Evolutionary conservation across 352 stramenopile species (phyloP).

Genomic region (Pythium phragmitis): DNA sequence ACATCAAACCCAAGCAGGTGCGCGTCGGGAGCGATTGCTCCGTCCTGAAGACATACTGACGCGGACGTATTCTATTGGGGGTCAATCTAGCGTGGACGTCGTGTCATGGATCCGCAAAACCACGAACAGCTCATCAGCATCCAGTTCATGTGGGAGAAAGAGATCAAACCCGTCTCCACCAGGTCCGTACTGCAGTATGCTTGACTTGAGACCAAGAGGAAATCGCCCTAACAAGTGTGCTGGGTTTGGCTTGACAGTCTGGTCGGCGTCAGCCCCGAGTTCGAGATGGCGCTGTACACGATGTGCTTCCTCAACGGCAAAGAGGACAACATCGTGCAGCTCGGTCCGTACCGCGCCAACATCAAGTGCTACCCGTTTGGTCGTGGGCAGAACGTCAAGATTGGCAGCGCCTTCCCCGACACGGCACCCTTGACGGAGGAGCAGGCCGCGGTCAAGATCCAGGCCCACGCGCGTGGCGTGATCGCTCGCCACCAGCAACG

Average conservation of each 20-base stretch:
- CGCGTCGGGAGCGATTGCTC: neutral
- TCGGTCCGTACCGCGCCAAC: constrained; percentile 84
- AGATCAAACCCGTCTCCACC: constrained; percentile 90
- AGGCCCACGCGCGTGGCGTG: constrained; percentile 57
- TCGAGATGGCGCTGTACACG: constrained; percentile 96
- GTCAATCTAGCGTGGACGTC: constrained; percentile 41
- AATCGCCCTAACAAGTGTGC: neutral
- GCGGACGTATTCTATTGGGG: neutral
- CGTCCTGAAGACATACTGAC: neutral
- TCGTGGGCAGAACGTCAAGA: constrained; percentile 68
- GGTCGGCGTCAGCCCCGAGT: constrained; percentile 94
- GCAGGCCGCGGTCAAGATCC: constrained; percentile 77
- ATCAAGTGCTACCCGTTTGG: constrained; percentile 90
- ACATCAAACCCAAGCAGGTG: constrained; percentile 87
- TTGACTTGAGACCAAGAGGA: neutral
- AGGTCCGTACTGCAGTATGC: constrained; percentile 35
- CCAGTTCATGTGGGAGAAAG: constrained; percentile 91
- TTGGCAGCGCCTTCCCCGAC: constrained; percentile 80
- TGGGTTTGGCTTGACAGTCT: constrained; percentile 45
- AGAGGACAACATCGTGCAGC: constrained; percentile 85
- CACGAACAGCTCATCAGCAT: constrained; percentile 94
- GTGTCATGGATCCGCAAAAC: constrained; percentile 70
- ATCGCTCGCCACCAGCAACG: constrained; percentile 25
- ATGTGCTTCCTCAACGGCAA: constrained; percentile 93
- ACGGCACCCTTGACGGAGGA: constrained; percentile 65